Conservation (phyloP, 257 asterid genomes). For the Galeopsis tetrahit region DNA sequence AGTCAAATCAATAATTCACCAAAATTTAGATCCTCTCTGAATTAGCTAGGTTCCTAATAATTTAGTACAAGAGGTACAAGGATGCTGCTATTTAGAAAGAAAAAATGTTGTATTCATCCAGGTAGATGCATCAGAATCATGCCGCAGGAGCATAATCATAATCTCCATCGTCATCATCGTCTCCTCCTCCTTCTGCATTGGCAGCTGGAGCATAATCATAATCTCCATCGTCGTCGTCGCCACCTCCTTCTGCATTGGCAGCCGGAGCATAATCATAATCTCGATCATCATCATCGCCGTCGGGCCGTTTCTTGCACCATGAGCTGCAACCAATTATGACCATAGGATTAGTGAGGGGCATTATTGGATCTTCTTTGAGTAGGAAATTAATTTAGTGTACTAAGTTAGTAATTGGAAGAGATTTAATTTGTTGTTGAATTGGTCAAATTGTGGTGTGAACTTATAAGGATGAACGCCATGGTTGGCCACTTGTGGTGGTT, state of each 20-base stretch:
- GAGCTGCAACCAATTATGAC: background rate
- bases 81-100: too few relatives aligned
- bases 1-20: background rate
- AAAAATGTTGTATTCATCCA: too few relatives aligned
- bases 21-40: background rate
- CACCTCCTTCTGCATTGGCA: slow-evolving; percentile 21
- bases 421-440: background rate
- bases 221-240: slow-evolving; percentile 35
- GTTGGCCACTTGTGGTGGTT: background rate
- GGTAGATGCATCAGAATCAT: too few relatives aligned
- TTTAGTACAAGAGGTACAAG: too few relatives aligned
- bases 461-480: background rate
- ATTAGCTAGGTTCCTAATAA: background rate
- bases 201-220: slow-evolving; percentile 45
- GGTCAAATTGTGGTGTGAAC: background rate
- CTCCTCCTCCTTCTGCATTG: background rate
- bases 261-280: background rate
- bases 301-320: slow-evolving; percentile 2
- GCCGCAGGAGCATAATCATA: background rate
- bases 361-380: slow-evolving; percentile 7
- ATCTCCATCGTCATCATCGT: background rate
- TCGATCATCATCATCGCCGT: background rate
- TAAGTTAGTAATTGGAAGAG: background rate
- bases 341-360: background rate
- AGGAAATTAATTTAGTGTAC: background rate